These are phyloP conservation scores for Fragaria iinumae DNA, from an alignment of 306 rosid species.

Conservation along the genomic window DNA sequence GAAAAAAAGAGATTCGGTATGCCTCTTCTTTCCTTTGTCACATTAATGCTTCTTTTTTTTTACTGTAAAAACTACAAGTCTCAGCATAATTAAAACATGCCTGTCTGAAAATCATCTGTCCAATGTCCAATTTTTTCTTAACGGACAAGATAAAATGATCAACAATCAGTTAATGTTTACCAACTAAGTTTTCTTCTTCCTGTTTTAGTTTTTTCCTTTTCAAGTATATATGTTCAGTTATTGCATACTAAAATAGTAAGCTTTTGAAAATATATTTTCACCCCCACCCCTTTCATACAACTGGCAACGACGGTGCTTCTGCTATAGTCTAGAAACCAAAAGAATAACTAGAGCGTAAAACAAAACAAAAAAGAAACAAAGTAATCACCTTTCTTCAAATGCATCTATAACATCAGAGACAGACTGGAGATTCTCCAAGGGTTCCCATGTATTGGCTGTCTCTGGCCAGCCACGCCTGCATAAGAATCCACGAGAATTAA, in stretches of 20 bases:
- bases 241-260: neutral
- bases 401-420: slow-evolving; percentile 75
- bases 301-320: neutral
- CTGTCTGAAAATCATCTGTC: neutral
- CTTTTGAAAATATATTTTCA: neutral
- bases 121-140: neutral
- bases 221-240: neutral
- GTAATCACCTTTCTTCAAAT: slow-evolving; percentile 70
- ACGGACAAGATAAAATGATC: neutral
- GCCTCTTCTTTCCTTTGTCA: neutral
- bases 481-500: slow-evolving; percentile 17
- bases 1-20: too few species aligned
- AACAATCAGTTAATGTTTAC: neutral
- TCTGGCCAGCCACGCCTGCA: slow-evolving; percentile 94
- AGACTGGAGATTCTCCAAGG: slow-evolving; percentile 80
- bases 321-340: neutral
- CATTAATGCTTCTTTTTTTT: neutral
- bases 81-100: neutral
- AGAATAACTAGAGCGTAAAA: neutral
- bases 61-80: neutral
- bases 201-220: neutral
- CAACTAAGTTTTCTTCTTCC: neutral
- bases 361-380: neutral
- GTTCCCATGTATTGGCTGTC: slow-evolving; percentile 96
- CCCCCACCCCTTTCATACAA: neutral